Base-by-base conservation (phyloP, 2,329 filamentous ascomycete genomes). In the Diplodia sapinea region DNA sequence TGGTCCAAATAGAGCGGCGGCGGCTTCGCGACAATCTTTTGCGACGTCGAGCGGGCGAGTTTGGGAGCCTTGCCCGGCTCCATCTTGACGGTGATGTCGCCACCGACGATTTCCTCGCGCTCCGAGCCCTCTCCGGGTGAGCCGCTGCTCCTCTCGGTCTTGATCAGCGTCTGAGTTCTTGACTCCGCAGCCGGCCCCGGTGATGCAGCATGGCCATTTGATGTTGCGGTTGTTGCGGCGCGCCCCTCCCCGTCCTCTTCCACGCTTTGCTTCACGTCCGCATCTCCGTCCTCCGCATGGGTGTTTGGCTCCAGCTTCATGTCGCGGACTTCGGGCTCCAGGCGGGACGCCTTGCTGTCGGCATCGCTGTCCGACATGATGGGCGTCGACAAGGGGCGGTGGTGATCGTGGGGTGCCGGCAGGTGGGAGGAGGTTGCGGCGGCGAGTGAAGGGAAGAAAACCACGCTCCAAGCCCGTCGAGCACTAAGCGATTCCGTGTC, bases 1-100 rank as follows among this genome's bases (percentile, higher is more conserved):
- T 94, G 82, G 78, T 96, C 85, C 73, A 85, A 79, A 78, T 91
- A 97, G 12, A 97, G 82, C 65, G 83, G 84, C 64, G 89, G 85
- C 68, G 89, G 84, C 67, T 88, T 87, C 70, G 85, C 80, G 68
- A 86, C 79, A 61, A 88, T 79, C 78, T 92, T 96, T 72, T 91
- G 88, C 23, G 91, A 90, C 47, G 87, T 82, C 75, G 91, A 92
- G 73, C 93, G 90, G 71, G 89, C 85, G 68, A 91, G 82, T 79
- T 92, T 95, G 55, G 90, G 87, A 50, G 87, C 85, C 74, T 91
- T 88, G 26, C 87, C 86, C 31, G 86, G 85, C 78, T 89, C 87
- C 74, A 86, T 80, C 76, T 88, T 89, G 73, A 90, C 77, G 62
- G 83, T 85, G 68, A 90, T 86, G 69, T 87, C 86, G 70, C 86